These are phyloP conservation scores for Mycena chlorophos DNA, from an alignment of 768 basidiomycete species.

Conservation along the genomic window DNA sequence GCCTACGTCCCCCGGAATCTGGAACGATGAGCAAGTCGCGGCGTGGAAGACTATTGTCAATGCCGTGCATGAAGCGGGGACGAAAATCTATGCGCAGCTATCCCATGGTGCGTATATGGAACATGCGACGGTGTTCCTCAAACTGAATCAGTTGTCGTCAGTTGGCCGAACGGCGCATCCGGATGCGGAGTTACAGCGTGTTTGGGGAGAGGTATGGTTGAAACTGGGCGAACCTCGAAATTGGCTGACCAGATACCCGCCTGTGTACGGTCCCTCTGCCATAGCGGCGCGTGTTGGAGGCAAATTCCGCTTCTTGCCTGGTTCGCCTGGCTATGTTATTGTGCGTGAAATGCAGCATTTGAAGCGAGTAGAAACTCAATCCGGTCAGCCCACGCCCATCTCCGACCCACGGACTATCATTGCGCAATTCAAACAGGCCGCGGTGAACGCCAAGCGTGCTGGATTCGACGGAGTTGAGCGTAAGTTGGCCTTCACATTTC, in stretches of 20 bases:
- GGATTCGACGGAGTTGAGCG: not conserved
- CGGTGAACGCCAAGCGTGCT: slow-evolving; percentile 29
- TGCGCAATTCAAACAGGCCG: slow-evolving; percentile 31
- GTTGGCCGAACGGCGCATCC: not conserved
- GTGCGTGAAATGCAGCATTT: not conserved
- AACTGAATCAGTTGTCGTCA: not conserved
- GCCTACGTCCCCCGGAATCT: slow-evolving; percentile 40
- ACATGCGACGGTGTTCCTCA: not conserved
- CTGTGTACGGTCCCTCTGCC: not conserved
- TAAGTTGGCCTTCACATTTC: not conserved
- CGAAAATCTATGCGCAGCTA: slow-evolving; percentile 33
- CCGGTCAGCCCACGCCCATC: slow-evolving; percentile 23
- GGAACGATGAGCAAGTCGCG: slow-evolving; percentile 35
- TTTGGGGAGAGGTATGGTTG: not conserved
- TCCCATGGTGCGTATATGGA: slow-evolving; percentile 26
- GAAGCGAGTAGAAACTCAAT: not conserved
- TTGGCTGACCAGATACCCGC: not conserved
- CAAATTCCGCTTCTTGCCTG: not conserved
- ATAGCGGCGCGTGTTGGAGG: not conserved
- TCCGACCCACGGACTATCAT: slow-evolving; percentile 31
- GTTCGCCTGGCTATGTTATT: slow-evolving; percentile 11
- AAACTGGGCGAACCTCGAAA: not conserved
- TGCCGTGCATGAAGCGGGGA: slow-evolving; percentile 38
- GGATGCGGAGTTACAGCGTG: not conserved
- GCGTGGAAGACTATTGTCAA: slow-evolving; percentile 41